Percentiles rank a stretch among this genome's conserved stretches.
phyloP scores from a whole-genome alignment of 495 filamentous ascomycete species.

The Hypoxylon crocopeplum region DNA sequence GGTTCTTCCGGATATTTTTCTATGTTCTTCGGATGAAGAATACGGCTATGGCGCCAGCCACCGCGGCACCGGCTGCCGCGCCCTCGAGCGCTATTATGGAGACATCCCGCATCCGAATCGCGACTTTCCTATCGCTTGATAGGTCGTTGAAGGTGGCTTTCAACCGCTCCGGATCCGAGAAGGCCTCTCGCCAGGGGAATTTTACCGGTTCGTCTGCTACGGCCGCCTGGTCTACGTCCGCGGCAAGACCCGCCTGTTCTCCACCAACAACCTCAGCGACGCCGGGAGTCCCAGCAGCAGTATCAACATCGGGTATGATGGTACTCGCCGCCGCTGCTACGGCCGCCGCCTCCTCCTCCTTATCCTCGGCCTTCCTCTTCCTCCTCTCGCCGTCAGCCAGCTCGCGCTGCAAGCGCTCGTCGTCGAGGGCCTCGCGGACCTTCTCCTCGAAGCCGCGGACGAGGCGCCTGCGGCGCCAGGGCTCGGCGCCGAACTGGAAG shows the following conservation, averaged over 20 bases:
- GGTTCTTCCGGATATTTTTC: too few species aligned
- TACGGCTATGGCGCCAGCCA: conserved; percentile 65
- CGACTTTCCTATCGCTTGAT: conserved; percentile 73
- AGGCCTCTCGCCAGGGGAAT: conserved; percentile 57
- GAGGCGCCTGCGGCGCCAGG: conserved; percentile 82
- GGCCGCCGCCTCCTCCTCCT: conserved; percentile 17
- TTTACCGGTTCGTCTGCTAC: conserved; percentile 22
- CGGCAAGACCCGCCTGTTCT: conserved; percentile 2
- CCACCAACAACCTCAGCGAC: conserved; percentile 15
- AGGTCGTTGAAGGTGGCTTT: conserved; percentile 54
- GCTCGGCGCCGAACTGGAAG: conserved; percentile 92
- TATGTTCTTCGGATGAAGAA: conserved; percentile 54
- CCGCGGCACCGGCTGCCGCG: conserved; percentile 72
- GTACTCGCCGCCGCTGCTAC: neutral
- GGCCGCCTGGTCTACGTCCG: neutral
- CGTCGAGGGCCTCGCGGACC: conserved; percentile 69
- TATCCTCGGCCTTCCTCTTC: conserved; percentile 5
- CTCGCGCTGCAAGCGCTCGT: conserved; percentile 54
- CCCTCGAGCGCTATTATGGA: conserved; percentile 75
- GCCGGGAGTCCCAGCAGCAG: conserved; percentile 19
- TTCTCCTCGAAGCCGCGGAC: conserved; percentile 77
- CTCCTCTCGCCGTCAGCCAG: conserved; percentile 15
- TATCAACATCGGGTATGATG: neutral
- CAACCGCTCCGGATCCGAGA: conserved; percentile 53
- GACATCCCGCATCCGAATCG: conserved; percentile 74